These are phyloP conservation scores for Mycena crocata DNA, from an alignment of 768 basidiomycete genomes.

Conservation along the genomic window DNA sequence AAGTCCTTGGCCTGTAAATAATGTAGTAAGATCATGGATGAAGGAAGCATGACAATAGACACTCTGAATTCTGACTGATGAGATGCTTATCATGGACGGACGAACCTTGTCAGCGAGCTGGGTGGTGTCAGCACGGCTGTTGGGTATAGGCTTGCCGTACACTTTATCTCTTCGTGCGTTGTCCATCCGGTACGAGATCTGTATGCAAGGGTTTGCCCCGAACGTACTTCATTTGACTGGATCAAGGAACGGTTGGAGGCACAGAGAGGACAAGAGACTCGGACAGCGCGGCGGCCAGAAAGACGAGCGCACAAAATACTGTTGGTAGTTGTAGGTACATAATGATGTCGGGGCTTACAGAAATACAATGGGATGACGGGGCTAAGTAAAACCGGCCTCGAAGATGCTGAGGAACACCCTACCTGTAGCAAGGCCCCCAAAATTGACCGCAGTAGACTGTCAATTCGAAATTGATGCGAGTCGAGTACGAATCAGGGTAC, in stretches of 20 bases:
- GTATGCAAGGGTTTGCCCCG: no score
- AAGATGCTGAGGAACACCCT: constrained; percentile 79
- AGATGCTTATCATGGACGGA: no score
- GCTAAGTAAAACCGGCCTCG: constrained; percentile 81
- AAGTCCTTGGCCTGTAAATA: constrained; percentile 65
- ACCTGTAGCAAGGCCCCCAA: constrained; percentile 66
- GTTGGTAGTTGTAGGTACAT: no score
- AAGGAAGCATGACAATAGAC: not conserved
- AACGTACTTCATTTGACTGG: no score
- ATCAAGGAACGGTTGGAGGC: no score
- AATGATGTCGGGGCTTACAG: constrained; percentile 56
- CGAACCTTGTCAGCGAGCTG: constrained; percentile 75
- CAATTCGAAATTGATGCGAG: not conserved
- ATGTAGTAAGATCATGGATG: not conserved
- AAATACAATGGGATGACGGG: constrained; percentile 84
- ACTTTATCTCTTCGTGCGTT: no score
- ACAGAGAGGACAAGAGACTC: no score
- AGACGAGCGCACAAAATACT: not conserved
- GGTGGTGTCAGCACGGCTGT: no score
- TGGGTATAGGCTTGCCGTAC: no score
- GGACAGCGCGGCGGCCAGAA: no score
- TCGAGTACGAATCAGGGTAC: constrained; percentile 11
- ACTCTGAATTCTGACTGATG: no score
- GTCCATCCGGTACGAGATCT: no score
- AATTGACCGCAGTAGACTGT: constrained; percentile 73